Evolutionary conservation across 352 stramenopile genomes (phyloP).

Genomic region (Phytopythium montanum): DNA sequence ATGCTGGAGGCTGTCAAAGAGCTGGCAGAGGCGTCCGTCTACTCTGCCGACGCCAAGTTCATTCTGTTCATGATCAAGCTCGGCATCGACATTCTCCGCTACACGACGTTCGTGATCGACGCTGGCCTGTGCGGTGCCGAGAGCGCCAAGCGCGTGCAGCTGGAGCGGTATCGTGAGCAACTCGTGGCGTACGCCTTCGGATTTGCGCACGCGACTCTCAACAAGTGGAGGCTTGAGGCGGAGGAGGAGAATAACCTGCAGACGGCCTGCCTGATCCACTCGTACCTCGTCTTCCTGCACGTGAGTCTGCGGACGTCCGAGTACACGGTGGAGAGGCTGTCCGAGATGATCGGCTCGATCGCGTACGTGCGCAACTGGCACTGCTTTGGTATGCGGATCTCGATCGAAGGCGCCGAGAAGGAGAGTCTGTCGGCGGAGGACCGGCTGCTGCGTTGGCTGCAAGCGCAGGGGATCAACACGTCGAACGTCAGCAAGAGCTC

Average conservation of each 20-base stretch:
- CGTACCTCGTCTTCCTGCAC: slow-evolving; percentile 70
- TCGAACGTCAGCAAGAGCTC: slow-evolving; percentile 76
- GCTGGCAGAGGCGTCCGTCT: slow-evolving; percentile 74
- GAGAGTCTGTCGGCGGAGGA: slow-evolving; percentile 65
- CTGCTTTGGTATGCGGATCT: slow-evolving; percentile 88
- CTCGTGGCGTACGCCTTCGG: slow-evolving; percentile 63
- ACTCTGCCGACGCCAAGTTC: slow-evolving; percentile 80
- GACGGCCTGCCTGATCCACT: slow-evolving; percentile 83
- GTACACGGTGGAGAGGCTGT: slow-evolving; percentile 66
- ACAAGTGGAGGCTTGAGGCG: slow-evolving; percentile 77
- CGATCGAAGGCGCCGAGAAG: slow-evolving; percentile 38
- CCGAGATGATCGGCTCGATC: slow-evolving; percentile 74
- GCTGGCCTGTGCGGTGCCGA: slow-evolving; percentile 27
- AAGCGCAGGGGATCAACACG: slow-evolving; percentile 89
- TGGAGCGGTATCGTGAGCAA: slow-evolving; percentile 49
- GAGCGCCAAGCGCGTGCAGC: slow-evolving; percentile 27
- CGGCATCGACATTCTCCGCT: slow-evolving; percentile 71
- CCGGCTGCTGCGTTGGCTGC: slow-evolving; percentile 81
- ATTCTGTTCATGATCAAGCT: slow-evolving; percentile 89
- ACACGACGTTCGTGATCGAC: slow-evolving; percentile 74
- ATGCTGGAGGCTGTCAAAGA: slow-evolving; percentile 83
- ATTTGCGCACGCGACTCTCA: slow-evolving; percentile 63
- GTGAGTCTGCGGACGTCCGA: slow-evolving; percentile 63
- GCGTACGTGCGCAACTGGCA: slow-evolving; percentile 90
- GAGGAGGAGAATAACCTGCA: slow-evolving; percentile 72